Percentiles rank a stretch among this genome's conserved stretches.
phyloP scores from a whole-genome alignment of 306 rosid genomes.

The Pyrus communis region DNA sequence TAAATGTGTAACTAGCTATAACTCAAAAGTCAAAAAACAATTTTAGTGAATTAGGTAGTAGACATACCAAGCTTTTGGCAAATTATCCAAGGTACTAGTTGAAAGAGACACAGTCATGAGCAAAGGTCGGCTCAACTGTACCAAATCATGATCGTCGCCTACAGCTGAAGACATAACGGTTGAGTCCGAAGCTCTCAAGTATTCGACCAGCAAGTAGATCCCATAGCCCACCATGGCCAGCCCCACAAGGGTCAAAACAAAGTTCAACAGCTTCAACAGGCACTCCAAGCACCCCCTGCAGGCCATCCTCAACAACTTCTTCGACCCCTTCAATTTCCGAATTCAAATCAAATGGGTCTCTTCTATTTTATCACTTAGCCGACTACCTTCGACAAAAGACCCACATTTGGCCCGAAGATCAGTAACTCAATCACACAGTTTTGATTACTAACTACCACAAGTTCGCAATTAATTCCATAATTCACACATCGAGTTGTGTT shows the following conservation, averaged over 20 bases:
- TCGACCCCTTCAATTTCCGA: slow-evolving; percentile 27
- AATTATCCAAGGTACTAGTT: slow-evolving; percentile 36
- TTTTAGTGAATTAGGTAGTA: slow-evolving; percentile 1
- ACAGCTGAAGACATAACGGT: slow-evolving; percentile 10
- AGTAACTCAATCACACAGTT: slow-evolving; percentile 6
- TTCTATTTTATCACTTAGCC: slow-evolving; percentile 19
- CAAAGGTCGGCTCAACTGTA: slow-evolving; percentile 80
- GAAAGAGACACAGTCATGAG: slow-evolving; percentile 57
- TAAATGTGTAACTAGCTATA: neutral
- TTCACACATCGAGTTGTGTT: neutral
- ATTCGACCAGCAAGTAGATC: slow-evolving; percentile 71
- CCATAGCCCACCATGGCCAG: slow-evolving; percentile 88
- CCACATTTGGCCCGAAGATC: slow-evolving; percentile 25
- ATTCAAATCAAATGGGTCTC: slow-evolving; percentile 24
- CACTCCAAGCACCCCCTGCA: slow-evolving; percentile 91
- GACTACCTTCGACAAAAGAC: slow-evolving; percentile 23
- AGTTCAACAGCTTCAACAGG: slow-evolving; percentile 79
- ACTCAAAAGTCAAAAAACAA: neutral
- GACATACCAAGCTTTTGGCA: slow-evolving; percentile 80
- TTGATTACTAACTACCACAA: neutral
- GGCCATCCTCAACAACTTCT: slow-evolving; percentile 51
- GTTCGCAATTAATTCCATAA: neutral
- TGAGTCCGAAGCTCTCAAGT: slow-evolving; percentile 28
- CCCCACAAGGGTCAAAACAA: slow-evolving; percentile 66
- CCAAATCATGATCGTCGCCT: slow-evolving; percentile 34